Evolutionary conservation across 176 grass and related monocot genomes (phyloP).

Genomic region (Oryza meridionalis): DNA sequence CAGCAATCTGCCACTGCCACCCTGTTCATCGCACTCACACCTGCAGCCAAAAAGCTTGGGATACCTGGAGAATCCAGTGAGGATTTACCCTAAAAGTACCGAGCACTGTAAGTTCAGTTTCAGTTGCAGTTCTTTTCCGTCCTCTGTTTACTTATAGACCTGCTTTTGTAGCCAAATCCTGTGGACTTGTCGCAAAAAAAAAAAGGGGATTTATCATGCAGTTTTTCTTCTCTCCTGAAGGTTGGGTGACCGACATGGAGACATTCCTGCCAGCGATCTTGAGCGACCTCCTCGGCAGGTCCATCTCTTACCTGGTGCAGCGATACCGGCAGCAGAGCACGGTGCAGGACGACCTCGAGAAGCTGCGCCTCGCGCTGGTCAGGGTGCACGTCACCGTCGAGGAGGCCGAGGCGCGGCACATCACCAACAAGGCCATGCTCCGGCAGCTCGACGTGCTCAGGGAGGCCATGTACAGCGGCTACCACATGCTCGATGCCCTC

Average conservation of each 20-base stretch:
- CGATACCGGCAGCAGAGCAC: slow-evolving; percentile 3
- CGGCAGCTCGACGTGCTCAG: slow-evolving; percentile 39
- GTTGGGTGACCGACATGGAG: slow-evolving; percentile 6
- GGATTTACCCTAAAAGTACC: background rate
- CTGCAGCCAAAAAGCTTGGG: background rate
- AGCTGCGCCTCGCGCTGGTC: slow-evolving; percentile 28
- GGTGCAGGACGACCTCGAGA: background rate
- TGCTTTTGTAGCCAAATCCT: background rate
- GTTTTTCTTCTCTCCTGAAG: background rate
- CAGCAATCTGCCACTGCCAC: background rate
- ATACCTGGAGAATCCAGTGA: background rate
- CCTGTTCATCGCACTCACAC: background rate
- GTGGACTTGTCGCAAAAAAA: background rate
- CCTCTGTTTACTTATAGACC: background rate
- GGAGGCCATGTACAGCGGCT: slow-evolving; percentile 40
- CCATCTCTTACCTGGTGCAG: slow-evolving; percentile 22
- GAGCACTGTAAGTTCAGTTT: background rate
- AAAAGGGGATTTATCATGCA: background rate
- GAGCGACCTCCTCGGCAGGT: slow-evolving; percentile 26
- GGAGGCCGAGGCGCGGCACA: slow-evolving; percentile 35
- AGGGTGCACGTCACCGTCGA: slow-evolving; percentile 31
- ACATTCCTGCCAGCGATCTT: slow-evolving; percentile 27
- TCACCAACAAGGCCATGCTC: slow-evolving; percentile 53
- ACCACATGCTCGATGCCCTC: slow-evolving; percentile 49
- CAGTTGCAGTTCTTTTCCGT: background rate